These are phyloP conservation scores for Nidula niveotomentosa DNA, from an alignment of 1,284 basidiomycete genomes.

Conservation along the genomic window DNA sequence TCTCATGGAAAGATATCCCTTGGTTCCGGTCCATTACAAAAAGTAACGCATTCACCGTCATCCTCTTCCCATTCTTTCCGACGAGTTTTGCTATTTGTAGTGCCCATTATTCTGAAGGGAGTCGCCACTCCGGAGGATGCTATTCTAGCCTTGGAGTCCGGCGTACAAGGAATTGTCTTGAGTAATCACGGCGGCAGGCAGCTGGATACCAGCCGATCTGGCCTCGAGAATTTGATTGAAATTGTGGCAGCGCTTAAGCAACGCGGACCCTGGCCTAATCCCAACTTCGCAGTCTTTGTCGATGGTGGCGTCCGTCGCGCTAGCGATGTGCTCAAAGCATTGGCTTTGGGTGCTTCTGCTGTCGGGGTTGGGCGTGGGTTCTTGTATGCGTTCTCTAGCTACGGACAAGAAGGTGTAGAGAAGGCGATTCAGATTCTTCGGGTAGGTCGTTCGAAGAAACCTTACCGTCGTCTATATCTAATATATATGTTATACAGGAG, in stretches of 20 bases:
- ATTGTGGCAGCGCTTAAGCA: constrained; percentile 60
- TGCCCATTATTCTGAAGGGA: constrained; percentile 22
- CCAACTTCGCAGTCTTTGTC: constrained; percentile 66
- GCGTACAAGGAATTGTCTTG: constrained; percentile 62
- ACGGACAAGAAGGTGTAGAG: constrained; percentile 61
- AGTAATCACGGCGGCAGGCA: constrained; percentile 72
- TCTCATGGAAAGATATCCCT: constrained; percentile 37
- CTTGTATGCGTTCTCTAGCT: constrained; percentile 65
- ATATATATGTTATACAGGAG: constrained; percentile 42
- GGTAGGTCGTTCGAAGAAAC: constrained; percentile 10
- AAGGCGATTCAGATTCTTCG: constrained; percentile 48
- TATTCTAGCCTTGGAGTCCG: constrained; percentile 64
- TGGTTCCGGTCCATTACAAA: constrained; percentile 30
- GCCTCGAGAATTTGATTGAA: constrained; percentile 65
- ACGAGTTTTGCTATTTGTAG: constrained; percentile 2
- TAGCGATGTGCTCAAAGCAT: constrained; percentile 72
- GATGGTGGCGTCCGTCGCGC: constrained; percentile 72
- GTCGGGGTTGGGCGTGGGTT: constrained; percentile 58
- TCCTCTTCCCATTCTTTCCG: neutral
- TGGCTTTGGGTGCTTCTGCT: constrained; percentile 69
- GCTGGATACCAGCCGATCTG: constrained; percentile 64
- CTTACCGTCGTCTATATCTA: neutral
- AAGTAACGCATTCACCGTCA: constrained; percentile 13
- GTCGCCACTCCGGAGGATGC: constrained; percentile 63
- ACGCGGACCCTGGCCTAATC: constrained; percentile 39